phyloP scores from a whole-genome alignment of 2,329 filamentous ascomycete genomes.

The Aspergillus sp. region DNA sequence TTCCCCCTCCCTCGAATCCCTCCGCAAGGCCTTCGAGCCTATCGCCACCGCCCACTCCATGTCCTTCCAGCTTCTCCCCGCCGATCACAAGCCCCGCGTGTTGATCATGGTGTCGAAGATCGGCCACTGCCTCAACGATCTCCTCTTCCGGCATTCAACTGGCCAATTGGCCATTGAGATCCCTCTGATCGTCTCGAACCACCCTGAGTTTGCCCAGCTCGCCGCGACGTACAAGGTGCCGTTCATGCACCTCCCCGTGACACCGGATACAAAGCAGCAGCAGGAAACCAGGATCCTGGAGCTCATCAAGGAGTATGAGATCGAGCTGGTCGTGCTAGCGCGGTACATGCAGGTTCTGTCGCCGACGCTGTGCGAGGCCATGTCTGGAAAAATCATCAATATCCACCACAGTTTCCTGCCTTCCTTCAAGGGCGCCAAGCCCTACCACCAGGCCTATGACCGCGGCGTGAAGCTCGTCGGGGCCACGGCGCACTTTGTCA shows the following conservation, averaged over 20 bases:
- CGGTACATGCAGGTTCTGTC: slow-evolving; percentile 87
- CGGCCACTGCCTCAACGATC: slow-evolving; percentile 80
- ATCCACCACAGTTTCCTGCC: slow-evolving; percentile 88
- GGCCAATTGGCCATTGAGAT: slow-evolving; percentile 74
- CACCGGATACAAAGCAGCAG: slow-evolving; percentile 70
- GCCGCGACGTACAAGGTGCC: slow-evolving; percentile 73
- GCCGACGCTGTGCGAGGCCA: slow-evolving; percentile 70
- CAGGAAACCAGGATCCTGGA: slow-evolving; percentile 73
- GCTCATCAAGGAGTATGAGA: slow-evolving; percentile 65
- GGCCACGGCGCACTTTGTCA: slow-evolving; percentile 83
- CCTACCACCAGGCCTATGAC: slow-evolving; percentile 85
- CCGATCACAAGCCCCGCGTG: slow-evolving; percentile 69
- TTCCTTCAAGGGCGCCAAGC: slow-evolving; percentile 83
- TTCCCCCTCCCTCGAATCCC: slow-evolving; percentile 44
- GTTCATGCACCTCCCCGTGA: slow-evolving; percentile 80
- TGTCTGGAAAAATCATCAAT: slow-evolving; percentile 88
- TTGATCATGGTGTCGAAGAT: slow-evolving; percentile 91
- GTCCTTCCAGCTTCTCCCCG: slow-evolving; percentile 69
- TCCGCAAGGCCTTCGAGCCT: slow-evolving; percentile 57
- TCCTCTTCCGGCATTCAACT: slow-evolving; percentile 75
- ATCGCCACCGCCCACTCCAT: slow-evolving; percentile 66
- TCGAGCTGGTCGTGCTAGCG: slow-evolving; percentile 78
- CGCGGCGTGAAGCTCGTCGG: slow-evolving; percentile 87
- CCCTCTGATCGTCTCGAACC: slow-evolving; percentile 79
- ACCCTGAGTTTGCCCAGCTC: slow-evolving; percentile 69